These are phyloP conservation scores for Globisporangium cylindrosporum DNA, from an alignment of 352 stramenopile genomes.

Conservation along the genomic window DNA sequence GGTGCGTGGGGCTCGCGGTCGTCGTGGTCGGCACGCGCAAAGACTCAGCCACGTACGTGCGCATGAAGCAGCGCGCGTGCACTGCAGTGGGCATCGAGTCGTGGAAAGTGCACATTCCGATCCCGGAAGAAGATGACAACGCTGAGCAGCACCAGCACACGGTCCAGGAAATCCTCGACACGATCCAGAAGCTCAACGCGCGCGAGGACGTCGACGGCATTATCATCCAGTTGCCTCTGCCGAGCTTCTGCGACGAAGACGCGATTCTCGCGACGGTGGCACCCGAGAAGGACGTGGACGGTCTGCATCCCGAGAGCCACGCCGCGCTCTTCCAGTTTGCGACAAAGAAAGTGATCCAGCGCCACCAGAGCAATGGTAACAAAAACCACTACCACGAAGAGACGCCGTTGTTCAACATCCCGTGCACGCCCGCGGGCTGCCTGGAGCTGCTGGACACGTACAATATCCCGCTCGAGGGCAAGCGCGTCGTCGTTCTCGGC, in stretches of 20 bases:
- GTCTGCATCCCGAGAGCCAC: constrained; percentile 97
- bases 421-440: constrained; percentile 96
- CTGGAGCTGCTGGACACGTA: constrained; percentile 94
- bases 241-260: constrained; percentile 91
- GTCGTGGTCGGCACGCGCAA: constrained; percentile 94
- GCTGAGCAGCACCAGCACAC: constrained; percentile 13
- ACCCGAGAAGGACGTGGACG: constrained; percentile 97
- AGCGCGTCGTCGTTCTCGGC: constrained; percentile 96
- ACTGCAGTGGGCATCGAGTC: constrained; percentile 90
- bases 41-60: constrained; percentile 98
- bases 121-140: constrained; percentile 21
- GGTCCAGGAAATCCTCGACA: constrained; percentile 38
- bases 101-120: constrained; percentile 70
- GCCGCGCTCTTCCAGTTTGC: constrained; percentile 87
- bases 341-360: constrained; percentile 32
- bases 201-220: constrained; percentile 78
- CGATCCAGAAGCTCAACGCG: constrained; percentile 65
- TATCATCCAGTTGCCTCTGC: constrained; percentile 92
- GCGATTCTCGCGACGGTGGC: constrained; percentile 91
- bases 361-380: not conserved
- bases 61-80: constrained; percentile 99
- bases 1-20: constrained; percentile 94
- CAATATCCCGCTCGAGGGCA: constrained; percentile 90
- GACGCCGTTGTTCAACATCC: constrained; percentile 81
- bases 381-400: not conserved